Conservation (phyloP, 495 filamentous ascomycete genomes). For the Staphylotrichum tortipilum region DNA sequence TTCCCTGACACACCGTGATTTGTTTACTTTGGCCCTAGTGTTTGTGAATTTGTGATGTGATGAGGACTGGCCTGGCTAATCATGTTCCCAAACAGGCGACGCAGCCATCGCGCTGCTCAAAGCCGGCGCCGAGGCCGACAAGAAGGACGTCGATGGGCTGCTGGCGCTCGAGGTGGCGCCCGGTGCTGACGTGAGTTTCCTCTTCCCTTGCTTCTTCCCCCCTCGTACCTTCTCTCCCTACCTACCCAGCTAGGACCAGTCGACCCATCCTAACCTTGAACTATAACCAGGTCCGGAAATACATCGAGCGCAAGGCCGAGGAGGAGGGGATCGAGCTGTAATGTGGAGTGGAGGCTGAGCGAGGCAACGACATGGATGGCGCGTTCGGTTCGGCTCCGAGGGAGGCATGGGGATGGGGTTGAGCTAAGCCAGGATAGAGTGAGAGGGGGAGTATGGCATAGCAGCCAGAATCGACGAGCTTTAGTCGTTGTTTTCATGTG, state of each 20-base stretch:
- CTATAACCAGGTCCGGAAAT: constrained; percentile 53
- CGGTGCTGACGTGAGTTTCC: constrained; percentile 46
- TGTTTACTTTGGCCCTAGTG: too few species aligned
- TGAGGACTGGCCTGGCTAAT: background rate
- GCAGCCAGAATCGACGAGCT: background rate
- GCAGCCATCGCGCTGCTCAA: constrained; percentile 74
- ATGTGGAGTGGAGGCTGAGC: background rate
- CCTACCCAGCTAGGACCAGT: too few species aligned
- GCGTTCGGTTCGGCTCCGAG: too few species aligned
- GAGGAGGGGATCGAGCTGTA: constrained; percentile 71
- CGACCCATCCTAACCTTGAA: background rate
- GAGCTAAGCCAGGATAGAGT: constrained; percentile 1
- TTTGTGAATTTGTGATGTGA: background rate
- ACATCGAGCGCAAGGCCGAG: constrained; percentile 72
- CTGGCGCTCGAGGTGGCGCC: constrained; percentile 77
- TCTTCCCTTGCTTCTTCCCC: background rate
- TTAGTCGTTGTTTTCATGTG: too few species aligned
- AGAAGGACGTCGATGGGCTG: constrained; percentile 62
- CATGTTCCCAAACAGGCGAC: constrained; percentile 42
- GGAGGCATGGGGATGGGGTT: background rate
- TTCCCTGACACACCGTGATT: too few species aligned
- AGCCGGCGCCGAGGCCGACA: constrained; percentile 74
- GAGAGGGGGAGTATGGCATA: background rate
- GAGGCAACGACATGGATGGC: too few species aligned
- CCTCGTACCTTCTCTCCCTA: too few species aligned